A percentile compares a stretch with the other conserved stretches of the same genome.
These are phyloP conservation scores for Monilinia vaccinii-corymbosi DNA, from an alignment of 2,329 filamentous ascomycete species.

Conservation along the genomic window DNA sequence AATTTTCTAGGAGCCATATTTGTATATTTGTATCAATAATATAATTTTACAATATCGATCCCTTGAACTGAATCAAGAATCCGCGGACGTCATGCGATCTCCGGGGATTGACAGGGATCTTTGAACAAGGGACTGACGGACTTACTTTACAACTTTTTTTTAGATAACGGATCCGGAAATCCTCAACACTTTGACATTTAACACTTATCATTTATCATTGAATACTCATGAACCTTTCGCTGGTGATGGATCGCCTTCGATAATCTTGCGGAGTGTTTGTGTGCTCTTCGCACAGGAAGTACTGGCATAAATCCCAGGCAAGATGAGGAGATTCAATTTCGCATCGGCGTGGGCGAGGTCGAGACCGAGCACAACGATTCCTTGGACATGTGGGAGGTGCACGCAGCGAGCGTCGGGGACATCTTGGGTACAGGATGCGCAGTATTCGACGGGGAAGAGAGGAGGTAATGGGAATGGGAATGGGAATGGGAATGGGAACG, in stretches of 20 bases:
- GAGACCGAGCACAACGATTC: not conserved
- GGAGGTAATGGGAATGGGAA: constrained; percentile 4
- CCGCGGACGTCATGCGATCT: constrained; percentile 12
- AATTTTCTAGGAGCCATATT: constrained; percentile 21
- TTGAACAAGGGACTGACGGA: constrained; percentile 7
- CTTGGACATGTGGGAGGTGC: constrained; percentile 26
- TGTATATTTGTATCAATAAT: no score
- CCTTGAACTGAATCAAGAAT: no score
- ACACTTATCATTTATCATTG: constrained; percentile 9
- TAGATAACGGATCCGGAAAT: not conserved
- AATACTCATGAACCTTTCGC: constrained; percentile 6
- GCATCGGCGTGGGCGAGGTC: constrained; percentile 12
- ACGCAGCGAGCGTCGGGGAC: not conserved
- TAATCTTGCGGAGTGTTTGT: not conserved
- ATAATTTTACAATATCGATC: no score
- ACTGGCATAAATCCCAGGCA: not conserved
- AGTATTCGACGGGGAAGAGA: constrained; percentile 8
- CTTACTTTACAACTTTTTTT: constrained; percentile 5
- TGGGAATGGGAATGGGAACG: constrained; percentile 1
- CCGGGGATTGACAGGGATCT: constrained; percentile 8
- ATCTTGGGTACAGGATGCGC: not conserved
- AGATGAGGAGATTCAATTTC: constrained; percentile 24
- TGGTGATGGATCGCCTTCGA: not conserved
- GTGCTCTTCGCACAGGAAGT: not conserved
- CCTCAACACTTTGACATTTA: constrained; percentile 9